Evolutionary conservation across 2,329 filamentous ascomycete genomes (phyloP).

Genomic region (Achaetomium macrosporum): DNA sequence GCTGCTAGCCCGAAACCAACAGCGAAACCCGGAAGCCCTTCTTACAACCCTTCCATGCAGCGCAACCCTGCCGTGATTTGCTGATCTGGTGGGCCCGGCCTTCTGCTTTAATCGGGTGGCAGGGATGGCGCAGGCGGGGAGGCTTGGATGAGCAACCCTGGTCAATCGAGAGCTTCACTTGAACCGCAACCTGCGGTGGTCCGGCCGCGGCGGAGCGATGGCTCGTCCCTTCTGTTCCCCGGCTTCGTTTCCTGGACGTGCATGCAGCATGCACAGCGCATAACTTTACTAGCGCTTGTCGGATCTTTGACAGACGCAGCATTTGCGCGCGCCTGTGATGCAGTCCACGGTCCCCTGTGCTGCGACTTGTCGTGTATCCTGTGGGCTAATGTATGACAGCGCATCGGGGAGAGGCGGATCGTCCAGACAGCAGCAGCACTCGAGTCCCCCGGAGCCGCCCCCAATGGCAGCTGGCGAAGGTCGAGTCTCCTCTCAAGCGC

Average conservation of each 20-base stretch:
- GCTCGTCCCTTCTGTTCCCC: conserved; percentile 7
- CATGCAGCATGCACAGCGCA: conserved; percentile 5
- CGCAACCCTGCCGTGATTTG: conserved; percentile 3
- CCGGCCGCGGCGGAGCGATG: neutral
- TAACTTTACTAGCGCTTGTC: conserved; percentile 2
- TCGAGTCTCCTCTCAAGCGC: conserved; percentile 18
- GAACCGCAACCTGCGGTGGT: neutral
- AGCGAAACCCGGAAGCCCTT: conserved; percentile 7
- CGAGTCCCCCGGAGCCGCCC: conserved; percentile 18
- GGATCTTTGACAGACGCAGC: neutral
- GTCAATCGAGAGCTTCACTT: too few relatives aligned
- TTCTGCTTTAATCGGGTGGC: conserved; percentile 14
- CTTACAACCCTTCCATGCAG: conserved; percentile 18
- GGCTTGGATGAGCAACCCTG: neutral
- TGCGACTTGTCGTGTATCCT: conserved; percentile 6
- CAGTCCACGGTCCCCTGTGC: neutral
- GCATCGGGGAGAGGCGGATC: conserved; percentile 20
- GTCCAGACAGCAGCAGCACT: conserved; percentile 17
- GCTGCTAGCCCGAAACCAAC: conserved; percentile 10
- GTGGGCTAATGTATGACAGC: conserved; percentile 19
- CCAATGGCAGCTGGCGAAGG: conserved; percentile 9
- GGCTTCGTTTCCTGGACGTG: neutral
- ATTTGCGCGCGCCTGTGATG: conserved; percentile 10
- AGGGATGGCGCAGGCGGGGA: conserved; percentile 3
- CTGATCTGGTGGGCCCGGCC: conserved; percentile 11